A percentile compares a stretch with the other conserved stretches of the same genome.
phyloP scores from a whole-genome alignment of 345 rosid genomes.

The Brassica rapa region DNA sequence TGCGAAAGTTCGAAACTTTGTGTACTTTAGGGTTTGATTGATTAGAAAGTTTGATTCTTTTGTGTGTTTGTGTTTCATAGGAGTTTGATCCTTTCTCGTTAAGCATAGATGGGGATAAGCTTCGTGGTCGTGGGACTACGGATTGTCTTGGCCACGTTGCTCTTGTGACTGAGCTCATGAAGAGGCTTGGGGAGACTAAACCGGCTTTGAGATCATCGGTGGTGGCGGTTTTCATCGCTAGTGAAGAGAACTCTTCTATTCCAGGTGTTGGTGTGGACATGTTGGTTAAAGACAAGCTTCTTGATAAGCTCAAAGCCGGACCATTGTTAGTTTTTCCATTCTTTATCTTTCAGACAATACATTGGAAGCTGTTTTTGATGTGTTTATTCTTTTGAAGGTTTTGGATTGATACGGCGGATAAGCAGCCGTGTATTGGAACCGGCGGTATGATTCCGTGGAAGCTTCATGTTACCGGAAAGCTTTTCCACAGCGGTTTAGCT shows the following conservation, averaged over 20 bases:
- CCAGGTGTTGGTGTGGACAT: constrained; percentile 93
- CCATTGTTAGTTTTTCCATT: constrained; percentile 63
- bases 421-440: constrained; percentile 98
- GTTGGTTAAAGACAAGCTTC: constrained; percentile 73
- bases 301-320: constrained; percentile 84
- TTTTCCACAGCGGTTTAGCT: constrained; percentile 93
- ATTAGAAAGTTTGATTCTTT: background rate
- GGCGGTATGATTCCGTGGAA: constrained; percentile 99
- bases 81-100: constrained; percentile 92
- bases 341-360: background rate
- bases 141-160: constrained; percentile 99
- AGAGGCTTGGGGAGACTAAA: constrained; percentile 72
- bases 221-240: constrained; percentile 91
- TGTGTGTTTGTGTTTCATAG: constrained; percentile 43
- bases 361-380: background rate
- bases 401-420: constrained; percentile 99
- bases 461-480: constrained; percentile 86
- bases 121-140: constrained; percentile 92
- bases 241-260: constrained; percentile 85
- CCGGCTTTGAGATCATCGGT: constrained; percentile 72
- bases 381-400: constrained; percentile 47
- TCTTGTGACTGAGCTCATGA: constrained; percentile 88
- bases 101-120: constrained; percentile 88
- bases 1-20: background rate
- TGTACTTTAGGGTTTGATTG: background rate